phyloP scores from a whole-genome alignment of 2,329 filamentous ascomycete genomes.

The Cladosporium sp. region DNA sequence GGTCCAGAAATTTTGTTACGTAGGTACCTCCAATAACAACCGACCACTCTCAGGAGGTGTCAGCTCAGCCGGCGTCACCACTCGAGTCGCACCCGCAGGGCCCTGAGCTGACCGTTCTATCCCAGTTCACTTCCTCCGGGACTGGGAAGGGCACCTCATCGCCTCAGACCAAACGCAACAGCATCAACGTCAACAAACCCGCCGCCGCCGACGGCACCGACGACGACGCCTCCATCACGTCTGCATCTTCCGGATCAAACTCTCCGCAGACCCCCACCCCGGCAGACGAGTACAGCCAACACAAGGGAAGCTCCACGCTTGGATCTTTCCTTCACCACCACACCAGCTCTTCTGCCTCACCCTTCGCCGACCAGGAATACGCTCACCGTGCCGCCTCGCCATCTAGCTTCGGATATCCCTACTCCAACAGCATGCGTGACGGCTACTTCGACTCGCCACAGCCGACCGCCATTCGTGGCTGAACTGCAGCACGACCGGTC shows the following conservation, averaged over 20 bases:
- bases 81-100: conserved; percentile 14
- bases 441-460: conserved; percentile 31
- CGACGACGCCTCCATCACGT: conserved; percentile 17
- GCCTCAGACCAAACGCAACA: conserved; percentile 4
- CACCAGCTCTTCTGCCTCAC: conserved; percentile 27
- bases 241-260: conserved; percentile 21
- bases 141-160: conserved; percentile 22
- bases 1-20: conserved; percentile 99
- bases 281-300: conserved; percentile 25
- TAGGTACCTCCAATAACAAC: conserved; percentile 63
- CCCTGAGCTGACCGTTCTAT: conserved; percentile 27
- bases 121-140: conserved; percentile 32
- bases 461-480: conserved; percentile 35
- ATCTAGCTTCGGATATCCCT: conserved; percentile 34
- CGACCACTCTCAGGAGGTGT: conserved; percentile 7
- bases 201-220: conserved; percentile 19
- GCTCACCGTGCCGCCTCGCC: conserved; percentile 28
- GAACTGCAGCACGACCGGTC: conserved; percentile 13
- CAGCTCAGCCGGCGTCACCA: conserved; percentile 14
- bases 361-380: conserved; percentile 24
- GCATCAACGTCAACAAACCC: conserved; percentile 8
- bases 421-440: conserved; percentile 28
- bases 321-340: conserved; percentile 28
- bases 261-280: conserved; percentile 25
- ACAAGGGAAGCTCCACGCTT: conserved; percentile 17